These are phyloP conservation scores for Mycena metata DNA, from an alignment of 768 basidiomycete genomes.

Conservation along the genomic window DNA sequence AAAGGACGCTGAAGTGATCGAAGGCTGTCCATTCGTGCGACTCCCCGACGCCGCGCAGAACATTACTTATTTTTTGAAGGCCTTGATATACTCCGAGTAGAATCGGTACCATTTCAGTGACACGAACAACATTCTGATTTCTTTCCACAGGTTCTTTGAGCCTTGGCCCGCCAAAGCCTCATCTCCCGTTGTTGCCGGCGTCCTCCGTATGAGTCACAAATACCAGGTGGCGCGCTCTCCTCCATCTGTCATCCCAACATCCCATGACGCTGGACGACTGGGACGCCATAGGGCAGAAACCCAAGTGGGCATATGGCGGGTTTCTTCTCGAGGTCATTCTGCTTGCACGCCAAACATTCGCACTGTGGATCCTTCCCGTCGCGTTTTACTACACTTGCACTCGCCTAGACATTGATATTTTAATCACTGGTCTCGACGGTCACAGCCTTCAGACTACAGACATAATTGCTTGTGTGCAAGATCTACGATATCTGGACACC, in stretches of 20 bases:
- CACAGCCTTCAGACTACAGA: neutral
- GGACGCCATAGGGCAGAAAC: no score
- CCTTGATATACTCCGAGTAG: no score
- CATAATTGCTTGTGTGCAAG: neutral
- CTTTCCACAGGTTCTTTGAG: no score
- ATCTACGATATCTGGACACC: neutral
- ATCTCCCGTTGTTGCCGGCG: no score
- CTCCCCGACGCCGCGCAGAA: slow-evolving; percentile 19
- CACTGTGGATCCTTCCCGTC: slow-evolving; percentile 16
- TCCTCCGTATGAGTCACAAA: no score
- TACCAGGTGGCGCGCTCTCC: no score
- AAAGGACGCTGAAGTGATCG: slow-evolving; percentile 2
- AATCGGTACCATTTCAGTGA: no score
- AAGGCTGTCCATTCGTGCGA: slow-evolving; percentile 33
- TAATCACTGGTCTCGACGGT: neutral
- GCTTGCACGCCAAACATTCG: slow-evolving; percentile 4
- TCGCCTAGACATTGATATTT: neutral
- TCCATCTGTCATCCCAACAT: no score
- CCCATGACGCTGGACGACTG: no score
- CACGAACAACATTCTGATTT: no score
- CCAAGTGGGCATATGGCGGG: no score
- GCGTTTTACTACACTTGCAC: neutral
- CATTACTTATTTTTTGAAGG: neutral
- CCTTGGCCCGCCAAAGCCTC: no score
- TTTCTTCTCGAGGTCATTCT: neutral